Evolutionary conservation across 257 asterid species (phyloP).

Genomic region (Nicotiana undulata): DNA sequence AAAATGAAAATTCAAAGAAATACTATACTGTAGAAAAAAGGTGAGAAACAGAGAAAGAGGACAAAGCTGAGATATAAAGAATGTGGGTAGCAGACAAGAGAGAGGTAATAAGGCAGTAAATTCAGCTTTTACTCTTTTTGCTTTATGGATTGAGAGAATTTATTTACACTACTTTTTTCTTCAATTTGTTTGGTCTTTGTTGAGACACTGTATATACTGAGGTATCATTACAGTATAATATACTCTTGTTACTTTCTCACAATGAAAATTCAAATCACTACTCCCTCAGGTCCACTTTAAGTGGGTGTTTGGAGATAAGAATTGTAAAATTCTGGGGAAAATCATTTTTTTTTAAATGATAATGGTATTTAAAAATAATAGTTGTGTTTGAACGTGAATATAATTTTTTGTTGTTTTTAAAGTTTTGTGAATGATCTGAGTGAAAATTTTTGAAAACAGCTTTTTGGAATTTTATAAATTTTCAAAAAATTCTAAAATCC

Average conservation of each 20-base stretch:
- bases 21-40: background rate
- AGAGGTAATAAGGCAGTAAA: background rate
- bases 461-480: too few relatives aligned
- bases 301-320: too few relatives aligned
- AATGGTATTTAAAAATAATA: too few relatives aligned
- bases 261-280: background rate
- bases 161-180: constrained; percentile 7
- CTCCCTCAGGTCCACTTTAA: too few relatives aligned
- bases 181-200: constrained; percentile 14
- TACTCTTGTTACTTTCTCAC: constrained; percentile 2
- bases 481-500: too few relatives aligned
- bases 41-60: background rate
- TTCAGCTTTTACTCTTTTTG: constrained; percentile 1
- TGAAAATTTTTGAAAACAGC: too few relatives aligned
- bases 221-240: background rate
- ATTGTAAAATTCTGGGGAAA: too few relatives aligned
- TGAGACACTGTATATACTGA: constrained; percentile 22
- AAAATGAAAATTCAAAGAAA: background rate
- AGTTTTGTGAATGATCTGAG: too few relatives aligned
- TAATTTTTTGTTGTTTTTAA: too few relatives aligned
- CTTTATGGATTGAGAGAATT: background rate
- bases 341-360: too few relatives aligned
- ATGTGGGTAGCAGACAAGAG: constrained; percentile 20
- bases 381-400: too few relatives aligned
- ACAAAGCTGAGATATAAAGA: background rate